Conservation (phyloP, 108 stramenopile genomes). For the Halocafeteria seosinensis region DNA sequence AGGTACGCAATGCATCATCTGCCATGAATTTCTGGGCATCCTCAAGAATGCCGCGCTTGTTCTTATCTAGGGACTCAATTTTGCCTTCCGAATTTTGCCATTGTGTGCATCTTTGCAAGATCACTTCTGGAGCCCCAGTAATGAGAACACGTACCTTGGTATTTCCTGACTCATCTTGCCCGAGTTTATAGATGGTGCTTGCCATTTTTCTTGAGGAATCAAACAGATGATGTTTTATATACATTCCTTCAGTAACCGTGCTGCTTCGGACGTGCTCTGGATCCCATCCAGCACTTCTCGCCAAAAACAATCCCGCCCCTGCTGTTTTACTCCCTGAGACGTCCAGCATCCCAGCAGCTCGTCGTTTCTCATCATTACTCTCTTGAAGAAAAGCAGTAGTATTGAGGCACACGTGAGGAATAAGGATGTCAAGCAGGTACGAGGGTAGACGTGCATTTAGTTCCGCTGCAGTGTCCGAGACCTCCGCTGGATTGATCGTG, state of each 20-base stretch:
- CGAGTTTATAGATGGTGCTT: conserved; percentile 22
- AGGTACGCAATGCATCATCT: conserved; percentile 60
- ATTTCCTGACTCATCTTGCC: conserved; percentile 7
- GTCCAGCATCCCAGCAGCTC: not conserved
- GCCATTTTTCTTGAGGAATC: conserved; percentile 32
- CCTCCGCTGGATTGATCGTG: not conserved
- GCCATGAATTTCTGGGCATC: conserved; percentile 60
- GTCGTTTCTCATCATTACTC: not conserved
- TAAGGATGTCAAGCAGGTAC: not conserved
- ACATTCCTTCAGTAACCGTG: not conserved
- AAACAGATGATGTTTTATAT: conserved; percentile 8
- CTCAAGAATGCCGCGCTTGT: not conserved
- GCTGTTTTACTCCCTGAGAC: not conserved
- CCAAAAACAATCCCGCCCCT: not conserved
- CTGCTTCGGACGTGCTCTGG: not conserved
- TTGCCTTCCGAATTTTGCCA: conserved; percentile 60
- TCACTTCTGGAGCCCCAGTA: conserved; percentile 84
- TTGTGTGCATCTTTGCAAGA: conserved; percentile 71
- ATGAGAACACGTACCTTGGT: conserved; percentile 57
- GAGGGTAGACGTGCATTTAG: not conserved
- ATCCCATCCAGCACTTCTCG: not conserved
- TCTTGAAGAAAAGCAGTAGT: not conserved
- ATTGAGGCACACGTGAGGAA: not conserved
- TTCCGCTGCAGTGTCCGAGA: not conserved
- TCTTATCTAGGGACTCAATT: not conserved